Evolutionary conservation across 805 yeast genomes (phyloP).

Genomic region (Nakazawaea ambrosiae): DNA sequence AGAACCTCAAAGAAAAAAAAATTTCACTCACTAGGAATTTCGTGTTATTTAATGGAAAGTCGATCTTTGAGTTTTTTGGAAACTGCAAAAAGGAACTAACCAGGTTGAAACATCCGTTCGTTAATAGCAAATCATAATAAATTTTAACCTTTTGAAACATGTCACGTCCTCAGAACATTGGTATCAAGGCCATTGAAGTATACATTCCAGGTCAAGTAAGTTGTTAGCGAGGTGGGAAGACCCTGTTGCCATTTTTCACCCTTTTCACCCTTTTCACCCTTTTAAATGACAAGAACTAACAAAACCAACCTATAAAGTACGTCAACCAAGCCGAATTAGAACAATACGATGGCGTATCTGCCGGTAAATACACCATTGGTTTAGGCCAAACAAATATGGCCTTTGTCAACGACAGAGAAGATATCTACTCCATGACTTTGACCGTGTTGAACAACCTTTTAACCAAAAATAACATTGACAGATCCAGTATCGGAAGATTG

Average conservation of each 20-base stretch:
- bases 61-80: too few relatives aligned
- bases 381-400: constrained; percentile 98
- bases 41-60: too few relatives aligned
- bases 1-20: too few relatives aligned
- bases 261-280: not conserved
- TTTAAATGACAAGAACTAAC: not conserved
- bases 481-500: constrained; percentile 77
- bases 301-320: constrained; percentile 25
- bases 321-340: constrained; percentile 90
- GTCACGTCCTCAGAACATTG: constrained; percentile 72
- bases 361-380: constrained; percentile 97
- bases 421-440: constrained; percentile 87
- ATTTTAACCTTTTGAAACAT: constrained; percentile 12
- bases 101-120: too few relatives aligned
- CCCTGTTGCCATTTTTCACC: not conserved
- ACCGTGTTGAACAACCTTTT: constrained; percentile 79
- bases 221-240: constrained; percentile 12
- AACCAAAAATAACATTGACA: constrained; percentile 77
- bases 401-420: constrained; percentile 95
- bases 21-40: too few relatives aligned
- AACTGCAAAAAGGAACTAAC: too few relatives aligned
- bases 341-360: constrained; percentile 72
- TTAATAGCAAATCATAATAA: too few relatives aligned
- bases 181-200: constrained; percentile 93
- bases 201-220: constrained; percentile 75